These are phyloP conservation scores for Agaricus blazei DNA, from an alignment of 768 basidiomycete genomes.

Conservation along the genomic window DNA sequence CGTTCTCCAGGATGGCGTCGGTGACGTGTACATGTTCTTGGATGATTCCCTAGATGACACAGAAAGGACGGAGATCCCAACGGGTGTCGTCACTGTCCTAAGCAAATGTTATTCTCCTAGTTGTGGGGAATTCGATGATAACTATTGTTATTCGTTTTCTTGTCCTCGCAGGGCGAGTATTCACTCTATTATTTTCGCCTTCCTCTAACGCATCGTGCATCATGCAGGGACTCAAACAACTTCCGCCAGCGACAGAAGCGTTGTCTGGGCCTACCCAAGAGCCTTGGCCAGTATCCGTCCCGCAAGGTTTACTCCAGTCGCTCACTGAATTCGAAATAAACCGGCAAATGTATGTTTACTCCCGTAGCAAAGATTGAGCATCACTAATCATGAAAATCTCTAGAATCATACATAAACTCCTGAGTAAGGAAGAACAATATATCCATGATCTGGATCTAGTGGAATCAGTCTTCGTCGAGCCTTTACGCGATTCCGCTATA, in stretches of 20 bases:
- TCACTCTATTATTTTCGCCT: not conserved
- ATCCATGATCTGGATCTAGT: conserved; percentile 82
- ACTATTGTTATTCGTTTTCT: conserved; percentile 75
- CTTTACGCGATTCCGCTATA: conserved; percentile 40
- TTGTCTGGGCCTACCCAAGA: conserved; percentile 43
- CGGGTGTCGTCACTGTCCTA: conserved; percentile 81
- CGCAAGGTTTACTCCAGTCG: conserved; percentile 30
- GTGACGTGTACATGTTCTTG: conserved; percentile 93
- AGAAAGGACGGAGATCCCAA: conserved; percentile 70
- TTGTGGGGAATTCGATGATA: conserved; percentile 59
- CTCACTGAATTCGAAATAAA: conserved; percentile 76
- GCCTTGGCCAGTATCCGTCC: conserved; percentile 44
- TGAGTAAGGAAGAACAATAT: conserved; percentile 88
- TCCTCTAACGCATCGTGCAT: not conserved
- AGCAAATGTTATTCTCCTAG: conserved; percentile 87
- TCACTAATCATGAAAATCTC: not conserved
- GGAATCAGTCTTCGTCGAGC: conserved; percentile 58
- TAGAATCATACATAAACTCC: conserved; percentile 83
- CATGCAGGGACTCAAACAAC: conserved; percentile 20
- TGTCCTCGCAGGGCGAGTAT: conserved; percentile 65
- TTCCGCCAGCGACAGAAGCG: conserved; percentile 20
- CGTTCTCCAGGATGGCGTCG: conserved; percentile 80
- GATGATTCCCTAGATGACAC: conserved; percentile 72
- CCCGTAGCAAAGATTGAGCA: not conserved
- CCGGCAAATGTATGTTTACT: conserved; percentile 60